Evolutionary conservation across 2,329 filamentous ascomycete species (phyloP), one percentile per base, ranked within the genome.

Genomic region (Xylaria hypoxylon): DNA sequence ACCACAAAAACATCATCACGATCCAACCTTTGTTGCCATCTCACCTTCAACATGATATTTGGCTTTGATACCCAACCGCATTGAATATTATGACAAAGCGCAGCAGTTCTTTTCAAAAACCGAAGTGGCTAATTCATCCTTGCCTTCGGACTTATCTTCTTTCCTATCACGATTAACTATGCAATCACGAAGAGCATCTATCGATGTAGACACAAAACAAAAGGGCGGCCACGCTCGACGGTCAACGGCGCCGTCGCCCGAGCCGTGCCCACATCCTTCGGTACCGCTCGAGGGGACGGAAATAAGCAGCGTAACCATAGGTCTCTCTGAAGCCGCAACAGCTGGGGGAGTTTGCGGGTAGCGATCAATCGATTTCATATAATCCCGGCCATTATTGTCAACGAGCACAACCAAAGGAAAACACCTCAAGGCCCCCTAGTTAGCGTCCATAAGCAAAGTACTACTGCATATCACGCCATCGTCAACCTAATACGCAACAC

Each of bases 181-280:
- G 53, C 45, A 19, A 50, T 19, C 50, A 50, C 44, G 31, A 53
- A 28, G 38, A 60, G 48, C 15, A 44, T 42, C 22, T 35, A 55
- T 22, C 8, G 22, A 28, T 31, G 42, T 26, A 45, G 38, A 52
- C 2, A 33, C 17, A 10, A 31, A 38, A 26, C 52, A 62, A 22
- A 70, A 72, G 33, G n/a, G 17, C n/a, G 68, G 70, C 51, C 60
- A 68, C 45, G 44, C 61, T 22, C 67, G 73, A 26, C 67, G 72
- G 6, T 74, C 70, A 13, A 47, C 45, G 6, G 73, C 72, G 2
- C 73, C 71, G 15, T 74, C 72, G 1, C 72, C 72, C n/a, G 73
- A 74, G 58, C 71, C 71, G 5, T 59, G 44, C 22, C 71, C 69
- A 13, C 31, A 64, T 7, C 67, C 68, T 26, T 35, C 52, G 3